These are phyloP conservation scores for Globisporangium canariense DNA, from an alignment of 352 stramenopile genomes.

Conservation along the genomic window DNA sequence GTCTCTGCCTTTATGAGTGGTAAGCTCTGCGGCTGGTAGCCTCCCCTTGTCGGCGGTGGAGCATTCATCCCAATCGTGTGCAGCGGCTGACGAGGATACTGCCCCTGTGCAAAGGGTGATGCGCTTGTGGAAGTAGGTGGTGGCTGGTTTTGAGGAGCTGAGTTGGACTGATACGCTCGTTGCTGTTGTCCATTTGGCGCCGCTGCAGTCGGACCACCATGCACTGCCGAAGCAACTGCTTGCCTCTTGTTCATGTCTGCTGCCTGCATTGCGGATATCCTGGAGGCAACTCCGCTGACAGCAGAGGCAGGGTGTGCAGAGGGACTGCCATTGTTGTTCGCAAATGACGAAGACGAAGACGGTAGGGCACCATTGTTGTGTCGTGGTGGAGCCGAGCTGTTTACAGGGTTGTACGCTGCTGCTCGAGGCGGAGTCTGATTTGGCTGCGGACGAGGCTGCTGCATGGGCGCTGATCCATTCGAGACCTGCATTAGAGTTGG, in stretches of 20 bases:
- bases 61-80: constrained; percentile 31
- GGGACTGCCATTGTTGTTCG: background rate
- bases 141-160: constrained; percentile 7
- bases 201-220: constrained; percentile 7
- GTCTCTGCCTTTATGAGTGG: constrained; percentile 26
- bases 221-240: constrained; percentile 15
- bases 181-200: constrained; percentile 15
- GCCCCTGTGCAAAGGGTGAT: constrained; percentile 10
- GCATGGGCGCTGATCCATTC: background rate
- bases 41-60: constrained; percentile 39
- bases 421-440: constrained; percentile 8
- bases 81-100: constrained; percentile 19
- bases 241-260: constrained; percentile 23
- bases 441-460: constrained; percentile 3
- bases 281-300: constrained; percentile 22
- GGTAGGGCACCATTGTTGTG: background rate
- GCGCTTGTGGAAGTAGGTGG: constrained; percentile 13
- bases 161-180: constrained; percentile 9
- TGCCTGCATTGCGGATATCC: constrained; percentile 33
- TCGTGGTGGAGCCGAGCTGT: background rate
- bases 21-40: constrained; percentile 12
- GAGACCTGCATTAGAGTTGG: background rate
- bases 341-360: constrained; percentile 7
- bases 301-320: constrained; percentile 17
- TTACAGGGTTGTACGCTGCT: background rate